phyloP scores from a whole-genome alignment of 164 flowering plant genomes.

The Saururus chinensis region DNA sequence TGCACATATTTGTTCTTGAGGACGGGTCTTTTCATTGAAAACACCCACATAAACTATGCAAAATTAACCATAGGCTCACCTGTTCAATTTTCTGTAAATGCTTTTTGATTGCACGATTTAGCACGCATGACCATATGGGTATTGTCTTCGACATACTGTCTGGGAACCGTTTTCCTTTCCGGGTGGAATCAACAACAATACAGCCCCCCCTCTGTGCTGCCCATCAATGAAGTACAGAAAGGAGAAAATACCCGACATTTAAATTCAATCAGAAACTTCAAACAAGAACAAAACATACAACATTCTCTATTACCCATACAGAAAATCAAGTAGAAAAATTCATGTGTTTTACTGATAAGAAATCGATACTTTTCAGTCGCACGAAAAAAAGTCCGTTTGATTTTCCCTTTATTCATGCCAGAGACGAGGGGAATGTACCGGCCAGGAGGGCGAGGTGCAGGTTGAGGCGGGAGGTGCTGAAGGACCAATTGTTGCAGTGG shows the following conservation, averaged over 20 bases:
- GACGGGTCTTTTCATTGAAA: too few species aligned
- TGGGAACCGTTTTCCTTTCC: constrained; percentile 93
- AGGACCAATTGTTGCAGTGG: constrained; percentile 77
- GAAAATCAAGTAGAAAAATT: neutral
- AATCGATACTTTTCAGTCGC: neutral
- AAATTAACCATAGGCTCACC: constrained; percentile 7
- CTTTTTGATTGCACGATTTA: constrained; percentile 56
- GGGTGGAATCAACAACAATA: constrained; percentile 82
- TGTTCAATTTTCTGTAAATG: constrained; percentile 7
- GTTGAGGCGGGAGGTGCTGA: constrained; percentile 84
- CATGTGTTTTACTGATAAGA: neutral
- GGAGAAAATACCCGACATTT: too few species aligned
- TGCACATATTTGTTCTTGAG: too few species aligned
- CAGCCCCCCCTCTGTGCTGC: constrained; percentile 91
- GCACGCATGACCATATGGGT: constrained; percentile 90
- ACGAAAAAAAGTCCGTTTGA: too few species aligned
- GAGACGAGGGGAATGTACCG: too few species aligned
- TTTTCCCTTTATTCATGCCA: too few species aligned
- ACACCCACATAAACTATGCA: neutral
- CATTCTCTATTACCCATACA: neutral
- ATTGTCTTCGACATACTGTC: constrained; percentile 97
- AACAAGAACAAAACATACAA: too few species aligned
- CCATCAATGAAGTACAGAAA: too few species aligned
- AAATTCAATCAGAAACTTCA: neutral
- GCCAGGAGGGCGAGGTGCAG: constrained; percentile 79